These are phyloP conservation scores for Myriosclerotinia scirpicola DNA, from an alignment of 2,329 filamentous ascomycete genomes.

Conservation along the genomic window DNA sequence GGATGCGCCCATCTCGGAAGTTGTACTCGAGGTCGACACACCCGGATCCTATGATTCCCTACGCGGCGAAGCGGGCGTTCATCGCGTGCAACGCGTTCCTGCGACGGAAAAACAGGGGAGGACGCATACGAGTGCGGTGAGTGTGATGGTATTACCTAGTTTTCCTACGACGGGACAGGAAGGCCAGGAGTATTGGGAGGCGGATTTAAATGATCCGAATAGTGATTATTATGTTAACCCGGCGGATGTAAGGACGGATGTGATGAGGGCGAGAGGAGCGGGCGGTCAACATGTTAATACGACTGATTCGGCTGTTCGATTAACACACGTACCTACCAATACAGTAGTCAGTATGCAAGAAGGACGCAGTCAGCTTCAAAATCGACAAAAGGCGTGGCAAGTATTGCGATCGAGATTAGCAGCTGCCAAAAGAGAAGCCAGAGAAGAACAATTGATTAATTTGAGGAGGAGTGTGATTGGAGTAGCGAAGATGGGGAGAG, in stretches of 20 bases:
- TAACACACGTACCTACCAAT: constrained; percentile 87
- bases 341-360: constrained; percentile 92
- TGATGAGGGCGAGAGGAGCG: constrained; percentile 88
- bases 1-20: constrained; percentile 77
- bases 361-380: constrained; percentile 83
- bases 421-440: constrained; percentile 73
- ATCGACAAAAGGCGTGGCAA: constrained; percentile 84
- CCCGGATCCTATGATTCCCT: constrained; percentile 78
- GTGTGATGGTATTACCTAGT: constrained; percentile 86
- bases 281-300: constrained; percentile 99
- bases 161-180: constrained; percentile 60
- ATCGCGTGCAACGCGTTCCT: constrained; percentile 90
- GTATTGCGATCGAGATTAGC: constrained; percentile 80
- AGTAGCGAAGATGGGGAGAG: constrained; percentile 78
- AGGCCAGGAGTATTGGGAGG: constrained; percentile 50
- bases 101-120: constrained; percentile 88
- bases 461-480: constrained; percentile 78
- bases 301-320: constrained; percentile 89
- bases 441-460: constrained; percentile 75
- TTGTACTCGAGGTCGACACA: constrained; percentile 78
- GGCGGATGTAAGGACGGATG: constrained; percentile 78
- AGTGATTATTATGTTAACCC: constrained; percentile 91
- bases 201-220: constrained; percentile 75
- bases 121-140: constrained; percentile 89
- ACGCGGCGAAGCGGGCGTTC: constrained; percentile 87